A percentile compares a stretch with the other conserved stretches of the same genome.
Conservation (phyloP, 768 basidiomycete species). For the Imleria badia region DNA sequence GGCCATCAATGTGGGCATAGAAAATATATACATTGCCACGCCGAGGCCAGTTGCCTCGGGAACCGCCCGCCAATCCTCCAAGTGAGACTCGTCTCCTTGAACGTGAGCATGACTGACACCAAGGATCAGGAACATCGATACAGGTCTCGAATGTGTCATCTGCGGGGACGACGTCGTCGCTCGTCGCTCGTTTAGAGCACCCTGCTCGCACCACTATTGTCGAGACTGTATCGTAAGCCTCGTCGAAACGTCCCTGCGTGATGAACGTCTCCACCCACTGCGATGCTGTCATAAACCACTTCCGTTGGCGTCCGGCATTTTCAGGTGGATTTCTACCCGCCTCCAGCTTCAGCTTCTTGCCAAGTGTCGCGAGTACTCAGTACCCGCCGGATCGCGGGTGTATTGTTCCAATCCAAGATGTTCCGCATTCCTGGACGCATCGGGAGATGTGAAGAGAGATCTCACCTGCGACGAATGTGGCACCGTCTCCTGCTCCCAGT, state of each 20-base stretch:
- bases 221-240: constrained; percentile 42
- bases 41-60: neutral
- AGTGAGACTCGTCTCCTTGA: constrained; percentile 1
- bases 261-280: constrained; percentile 53
- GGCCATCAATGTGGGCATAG: neutral
- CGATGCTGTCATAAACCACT: constrained; percentile 48
- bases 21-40: constrained; percentile 1
- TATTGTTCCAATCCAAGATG: constrained; percentile 52
- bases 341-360: constrained; percentile 35
- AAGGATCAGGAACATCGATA: neutral
- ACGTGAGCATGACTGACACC: neutral
- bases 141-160: constrained; percentile 34
- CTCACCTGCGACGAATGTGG: constrained; percentile 44
- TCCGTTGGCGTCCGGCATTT: constrained; percentile 23
- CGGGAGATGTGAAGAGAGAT: constrained; percentile 10
- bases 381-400: constrained; percentile 41
- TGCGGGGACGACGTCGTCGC: constrained; percentile 38
- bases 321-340: constrained; percentile 29
- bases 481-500: constrained; percentile 42
- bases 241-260: constrained; percentile 41
- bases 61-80: neutral
- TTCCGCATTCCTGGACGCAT: constrained; percentile 52
- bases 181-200: constrained; percentile 33
- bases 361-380: constrained; percentile 49
- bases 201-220: constrained; percentile 51